Base-by-base conservation (phyloP, 139 green algal genomes). In the Tetraselmis chui region DNA sequence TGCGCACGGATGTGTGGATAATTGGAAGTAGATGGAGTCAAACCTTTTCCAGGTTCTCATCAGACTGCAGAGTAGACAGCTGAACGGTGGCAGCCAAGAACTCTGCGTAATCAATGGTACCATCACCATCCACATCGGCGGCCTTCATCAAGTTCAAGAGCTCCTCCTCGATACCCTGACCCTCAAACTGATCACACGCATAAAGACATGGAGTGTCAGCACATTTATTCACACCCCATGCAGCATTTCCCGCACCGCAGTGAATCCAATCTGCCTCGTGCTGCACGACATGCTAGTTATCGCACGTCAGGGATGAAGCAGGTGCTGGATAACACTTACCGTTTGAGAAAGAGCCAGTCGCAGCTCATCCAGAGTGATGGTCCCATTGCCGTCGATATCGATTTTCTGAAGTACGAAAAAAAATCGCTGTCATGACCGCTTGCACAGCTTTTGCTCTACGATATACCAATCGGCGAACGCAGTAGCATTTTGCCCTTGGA, bases 301-400 rank as follows among this genome's bases (percentile, higher is more conserved):
- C n/a, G n/a, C n/a, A n/a, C n/a, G n/a, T n/a, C n/a, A n/a, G n/a
- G n/a, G n/a, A n/a, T n/a, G n/a, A n/a, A n/a, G n/a, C n/a, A n/a
- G n/a, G 45, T 18, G 45, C 45, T 67, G 5, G 45, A 18, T 18
- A 67, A 18, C 45, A 67, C 45, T 67, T 18, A 67, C 45, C 18
- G 45, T 67, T 67, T 5, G 5, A 18, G 45, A 67, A 67, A 67
- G 45, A 5, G 45, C 45, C 11, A 18, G 5, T 31, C 86, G 77
- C 76, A 99, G 92, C 89, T 99, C 96, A 27, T 97, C 91, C 27
- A 95, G 83, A 1, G 93, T 97, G 89, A 99, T 98, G 76, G 91
- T 97, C 29, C 95, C 95, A 78, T 89, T 95, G 59, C 91, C 87
- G 87, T 99, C 95, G 18, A 86, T 87, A 85, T 99, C 96, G 77